Percentiles rank a stretch among this genome's conserved stretches.
phyloP scores from a whole-genome alignment of 2,329 filamentous ascomycete genomes.

The Fusarium coffeatum region DNA sequence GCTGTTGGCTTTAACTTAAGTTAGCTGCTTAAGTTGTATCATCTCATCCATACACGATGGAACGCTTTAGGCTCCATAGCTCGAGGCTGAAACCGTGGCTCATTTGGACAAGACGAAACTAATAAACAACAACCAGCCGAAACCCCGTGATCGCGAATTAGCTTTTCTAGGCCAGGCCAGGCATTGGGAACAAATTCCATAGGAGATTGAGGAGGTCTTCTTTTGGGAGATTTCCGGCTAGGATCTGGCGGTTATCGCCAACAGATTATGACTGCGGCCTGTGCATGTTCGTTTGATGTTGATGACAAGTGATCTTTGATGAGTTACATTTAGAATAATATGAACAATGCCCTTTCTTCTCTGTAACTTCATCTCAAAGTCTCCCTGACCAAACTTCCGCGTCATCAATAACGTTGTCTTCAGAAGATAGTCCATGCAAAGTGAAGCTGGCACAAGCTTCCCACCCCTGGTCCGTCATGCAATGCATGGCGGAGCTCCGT shows the following conservation, averaged over 20 bases:
- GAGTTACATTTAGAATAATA: constrained; percentile 1
- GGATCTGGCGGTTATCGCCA: constrained; percentile 30
- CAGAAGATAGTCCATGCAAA: constrained; percentile 10
- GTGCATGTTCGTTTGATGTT: constrained; percentile 40
- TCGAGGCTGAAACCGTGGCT: constrained; percentile 46
- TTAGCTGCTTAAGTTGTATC: constrained; percentile 17
- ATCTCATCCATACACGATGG: constrained; percentile 25
- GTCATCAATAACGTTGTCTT: constrained; percentile 26
- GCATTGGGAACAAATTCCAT: not conserved
- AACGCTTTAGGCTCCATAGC: constrained; percentile 34
- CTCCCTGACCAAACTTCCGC: not conserved
- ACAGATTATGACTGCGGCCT: constrained; percentile 10
- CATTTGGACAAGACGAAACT: constrained; percentile 38
- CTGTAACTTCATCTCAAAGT: not conserved
- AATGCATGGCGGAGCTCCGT: constrained; percentile 35
- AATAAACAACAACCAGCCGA: constrained; percentile 17
- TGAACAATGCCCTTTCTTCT: constrained; percentile 6
- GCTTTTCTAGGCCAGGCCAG: not conserved
- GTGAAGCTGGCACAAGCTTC: constrained; percentile 44
- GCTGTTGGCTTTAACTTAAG: constrained; percentile 8
- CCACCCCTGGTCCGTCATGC: constrained; percentile 38
- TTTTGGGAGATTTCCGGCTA: constrained; percentile 24
- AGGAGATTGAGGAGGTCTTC: constrained; percentile 15
- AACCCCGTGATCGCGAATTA: constrained; percentile 6
- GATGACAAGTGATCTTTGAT: constrained; percentile 24